A percentile compares a stretch with the other conserved stretches of the same genome.
phyloP scores from a whole-genome alignment of 352 stramenopile species.

The Blastocystis sp. region DNA sequence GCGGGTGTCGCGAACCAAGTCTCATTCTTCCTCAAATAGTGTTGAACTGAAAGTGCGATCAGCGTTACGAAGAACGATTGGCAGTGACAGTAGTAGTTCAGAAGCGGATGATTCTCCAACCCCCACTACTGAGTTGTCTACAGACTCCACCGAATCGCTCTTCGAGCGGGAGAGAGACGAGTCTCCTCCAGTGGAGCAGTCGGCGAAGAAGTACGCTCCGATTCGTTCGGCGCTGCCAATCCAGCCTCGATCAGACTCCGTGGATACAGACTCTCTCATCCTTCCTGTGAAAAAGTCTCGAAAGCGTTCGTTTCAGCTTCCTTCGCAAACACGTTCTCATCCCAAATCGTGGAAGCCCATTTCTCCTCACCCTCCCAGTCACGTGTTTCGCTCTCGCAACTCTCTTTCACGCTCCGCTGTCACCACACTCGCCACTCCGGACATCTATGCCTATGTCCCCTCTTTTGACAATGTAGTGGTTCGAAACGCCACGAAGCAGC shows the following conservation, averaged over 20 bases:
- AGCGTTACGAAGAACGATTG: background rate
- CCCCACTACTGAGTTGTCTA: background rate
- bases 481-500: background rate
- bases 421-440: background rate
- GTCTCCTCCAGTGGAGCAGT: background rate
- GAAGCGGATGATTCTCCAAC: background rate
- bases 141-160: background rate
- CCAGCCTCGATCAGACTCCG: background rate
- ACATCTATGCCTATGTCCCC: conserved; percentile 30
- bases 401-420: background rate
- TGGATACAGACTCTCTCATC: background rate
- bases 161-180: background rate
- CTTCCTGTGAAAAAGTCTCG: background rate
- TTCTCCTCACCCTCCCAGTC: background rate
- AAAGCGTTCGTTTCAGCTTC: background rate
- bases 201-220: background rate
- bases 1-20: background rate
- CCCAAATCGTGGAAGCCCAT: background rate
- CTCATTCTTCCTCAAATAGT: background rate
- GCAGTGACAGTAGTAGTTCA: background rate
- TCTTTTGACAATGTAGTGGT: background rate
- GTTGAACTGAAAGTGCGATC: background rate
- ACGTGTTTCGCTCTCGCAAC: background rate
- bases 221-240: background rate
- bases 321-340: background rate